Conservation (phyloP, 192 early-diverging fungal genomes). For the Chytriomyces confervae region DNA sequence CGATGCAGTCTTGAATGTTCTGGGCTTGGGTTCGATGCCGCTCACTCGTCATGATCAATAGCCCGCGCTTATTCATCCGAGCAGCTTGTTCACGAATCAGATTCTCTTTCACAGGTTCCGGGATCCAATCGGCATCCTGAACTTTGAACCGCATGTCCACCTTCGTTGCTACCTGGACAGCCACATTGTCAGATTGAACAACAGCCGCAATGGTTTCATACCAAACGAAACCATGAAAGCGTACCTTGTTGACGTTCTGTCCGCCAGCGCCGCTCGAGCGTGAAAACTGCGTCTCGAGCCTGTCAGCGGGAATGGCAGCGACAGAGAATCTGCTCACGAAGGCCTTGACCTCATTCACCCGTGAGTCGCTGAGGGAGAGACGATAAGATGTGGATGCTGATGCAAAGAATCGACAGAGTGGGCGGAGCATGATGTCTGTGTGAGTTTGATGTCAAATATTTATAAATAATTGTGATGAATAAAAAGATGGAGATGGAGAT, state of each 20-base stretch:
- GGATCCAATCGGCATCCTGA: constrained; percentile 35
- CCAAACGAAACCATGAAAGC: not conserved
- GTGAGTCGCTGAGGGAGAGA: not conserved
- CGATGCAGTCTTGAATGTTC: constrained; percentile 35
- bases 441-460: not conserved
- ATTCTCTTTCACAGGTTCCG: not conserved
- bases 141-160: constrained; percentile 43
- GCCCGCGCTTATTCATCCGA: constrained; percentile 36
- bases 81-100: not conserved
- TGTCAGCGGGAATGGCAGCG: constrained; percentile 16
- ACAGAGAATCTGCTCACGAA: not conserved
- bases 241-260: constrained; percentile 48
- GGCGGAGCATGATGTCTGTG: not conserved
- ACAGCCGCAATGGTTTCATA: not conserved
- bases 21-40: constrained; percentile 39
- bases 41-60: constrained; percentile 37
- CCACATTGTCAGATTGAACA: not conserved
- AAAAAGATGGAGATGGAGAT: not conserved
- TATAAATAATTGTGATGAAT: not conserved
- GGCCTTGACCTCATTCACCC: constrained; percentile 1
- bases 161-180: constrained; percentile 35
- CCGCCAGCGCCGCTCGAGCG: constrained; percentile 35
- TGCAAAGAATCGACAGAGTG: not conserved
- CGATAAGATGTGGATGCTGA: not conserved
- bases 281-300: not conserved